phyloP scores from a whole-genome alignment of 2,329 filamentous ascomycete species.

The Saccharata proteae region DNA sequence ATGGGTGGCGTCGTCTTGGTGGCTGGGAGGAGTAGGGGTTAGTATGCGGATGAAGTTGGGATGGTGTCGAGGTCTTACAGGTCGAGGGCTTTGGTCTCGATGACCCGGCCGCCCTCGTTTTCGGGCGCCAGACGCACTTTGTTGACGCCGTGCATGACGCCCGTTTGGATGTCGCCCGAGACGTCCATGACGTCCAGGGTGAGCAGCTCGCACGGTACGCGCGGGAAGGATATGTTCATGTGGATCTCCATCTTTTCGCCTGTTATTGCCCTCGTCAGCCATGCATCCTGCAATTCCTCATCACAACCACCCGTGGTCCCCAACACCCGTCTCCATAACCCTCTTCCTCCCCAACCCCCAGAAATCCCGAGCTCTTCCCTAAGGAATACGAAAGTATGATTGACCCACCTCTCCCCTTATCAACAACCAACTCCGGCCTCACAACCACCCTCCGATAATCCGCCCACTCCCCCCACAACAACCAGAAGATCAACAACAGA shows the following conservation, averaged over 20 bases:
- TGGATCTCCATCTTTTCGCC: slow-evolving; percentile 99
- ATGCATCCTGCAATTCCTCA: not conserved
- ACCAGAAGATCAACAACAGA: slow-evolving; percentile 73
- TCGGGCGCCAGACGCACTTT: slow-evolving; percentile 72
- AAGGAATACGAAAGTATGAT: not conserved
- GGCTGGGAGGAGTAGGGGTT: slow-evolving; percentile 31
- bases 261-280: slow-evolving; percentile 20
- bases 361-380: not conserved
- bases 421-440: slow-evolving; percentile 85
- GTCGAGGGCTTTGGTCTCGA: slow-evolving; percentile 26
- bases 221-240: slow-evolving; percentile 91
- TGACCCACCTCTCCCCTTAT: slow-evolving; percentile 76
- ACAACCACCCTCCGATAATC: slow-evolving; percentile 82
- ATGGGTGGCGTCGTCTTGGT: slow-evolving; percentile 58
- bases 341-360: not conserved
- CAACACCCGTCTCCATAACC: not conserved
- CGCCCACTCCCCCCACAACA: slow-evolving; percentile 90
- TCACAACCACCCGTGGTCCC: not conserved
- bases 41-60: too few relatives aligned
- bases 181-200: slow-evolving; percentile 99
- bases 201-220: slow-evolving; percentile 84
- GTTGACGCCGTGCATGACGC: slow-evolving; percentile 81
- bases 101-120: slow-evolving; percentile 54
- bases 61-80: slow-evolving; percentile 25
- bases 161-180: slow-evolving; percentile 90